Evolutionary conservation across 2,329 filamentous ascomycete species (phyloP).

Genomic region (Elsinoe ampelina): DNA sequence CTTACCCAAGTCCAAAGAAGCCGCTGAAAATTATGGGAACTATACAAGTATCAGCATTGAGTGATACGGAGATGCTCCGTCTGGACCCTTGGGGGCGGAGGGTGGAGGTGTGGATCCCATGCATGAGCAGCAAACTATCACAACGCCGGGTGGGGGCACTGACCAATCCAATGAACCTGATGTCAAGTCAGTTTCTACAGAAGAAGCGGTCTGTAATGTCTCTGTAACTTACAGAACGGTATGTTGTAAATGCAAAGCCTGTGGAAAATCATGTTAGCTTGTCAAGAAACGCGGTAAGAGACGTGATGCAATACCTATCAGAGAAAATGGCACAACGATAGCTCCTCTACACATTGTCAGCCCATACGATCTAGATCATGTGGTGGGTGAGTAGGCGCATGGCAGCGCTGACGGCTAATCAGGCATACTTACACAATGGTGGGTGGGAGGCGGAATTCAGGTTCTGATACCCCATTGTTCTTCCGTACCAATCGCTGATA

Average conservation of each 20-base stretch:
- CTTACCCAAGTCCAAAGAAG: slow-evolving; percentile 39
- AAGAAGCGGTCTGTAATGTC: slow-evolving; percentile 31
- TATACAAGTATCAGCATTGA: slow-evolving; percentile 17
- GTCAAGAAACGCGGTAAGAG: slow-evolving; percentile 17
- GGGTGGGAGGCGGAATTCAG: slow-evolving; percentile 76
- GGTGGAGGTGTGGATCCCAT: neutral
- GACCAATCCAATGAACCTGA: slow-evolving; percentile 44
- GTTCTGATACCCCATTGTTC: slow-evolving; percentile 58
- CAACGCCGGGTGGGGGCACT: slow-evolving; percentile 11
- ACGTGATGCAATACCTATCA: slow-evolving; percentile 54
- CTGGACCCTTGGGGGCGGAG: neutral
- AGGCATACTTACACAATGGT: slow-evolving; percentile 31
- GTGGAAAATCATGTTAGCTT: slow-evolving; percentile 17
- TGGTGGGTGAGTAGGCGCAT: neutral
- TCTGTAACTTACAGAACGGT: slow-evolving; percentile 63
- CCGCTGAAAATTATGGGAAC: slow-evolving; percentile 42
- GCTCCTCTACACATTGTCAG: slow-evolving; percentile 50
- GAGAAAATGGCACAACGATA: slow-evolving; percentile 64
- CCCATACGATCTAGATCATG: neutral
- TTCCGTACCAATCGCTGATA: slow-evolving; percentile 45
- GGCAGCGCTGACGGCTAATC: neutral
- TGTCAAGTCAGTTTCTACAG: slow-evolving; percentile 26
- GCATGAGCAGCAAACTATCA: neutral
- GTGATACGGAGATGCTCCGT: neutral
- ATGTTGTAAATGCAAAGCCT: slow-evolving; percentile 77